A percentile compares a stretch with the other conserved stretches of the same genome.
Evolutionary conservation across 2,329 filamentous ascomycete species (phyloP).

Genomic region (Exophiala viscosa): DNA sequence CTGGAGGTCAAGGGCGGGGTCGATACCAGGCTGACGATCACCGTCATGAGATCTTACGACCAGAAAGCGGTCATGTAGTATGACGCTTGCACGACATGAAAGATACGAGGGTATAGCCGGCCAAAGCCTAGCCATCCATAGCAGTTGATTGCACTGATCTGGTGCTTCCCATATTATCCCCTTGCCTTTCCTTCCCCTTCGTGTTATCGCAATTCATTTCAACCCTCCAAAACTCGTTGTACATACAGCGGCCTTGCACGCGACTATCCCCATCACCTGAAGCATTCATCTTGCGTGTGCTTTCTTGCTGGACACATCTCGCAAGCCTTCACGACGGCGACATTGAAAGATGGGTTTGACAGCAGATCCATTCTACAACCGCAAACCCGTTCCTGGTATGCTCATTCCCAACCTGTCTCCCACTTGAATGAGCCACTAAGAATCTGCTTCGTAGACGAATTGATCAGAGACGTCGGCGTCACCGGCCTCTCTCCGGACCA

Average conservation of each 20-base stretch:
- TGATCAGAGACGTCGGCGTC: slow-evolving; percentile 25
- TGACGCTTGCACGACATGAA: too few relatives aligned
- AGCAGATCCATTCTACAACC: slow-evolving; percentile 27
- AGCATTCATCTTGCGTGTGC: not conserved
- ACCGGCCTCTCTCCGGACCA: slow-evolving; percentile 24
- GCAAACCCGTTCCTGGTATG: slow-evolving; percentile 27
- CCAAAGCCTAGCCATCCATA: too few relatives aligned
- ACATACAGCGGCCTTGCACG: too few relatives aligned
- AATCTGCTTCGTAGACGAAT: slow-evolving; percentile 16
- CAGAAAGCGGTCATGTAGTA: too few relatives aligned
- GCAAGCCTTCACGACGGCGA: not conserved
- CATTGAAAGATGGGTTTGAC: slow-evolving; percentile 13
- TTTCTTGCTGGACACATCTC: not conserved
- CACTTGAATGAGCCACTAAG: not conserved
- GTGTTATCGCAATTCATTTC: too few relatives aligned
- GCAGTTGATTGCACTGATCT: too few relatives aligned
- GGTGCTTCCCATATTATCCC: too few relatives aligned
- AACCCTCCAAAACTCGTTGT: too few relatives aligned
- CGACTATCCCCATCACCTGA: not conserved
- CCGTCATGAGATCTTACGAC: too few relatives aligned
- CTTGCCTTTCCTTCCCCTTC: too few relatives aligned
- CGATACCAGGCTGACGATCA: not conserved
- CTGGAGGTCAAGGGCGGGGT: slow-evolving; percentile 2
- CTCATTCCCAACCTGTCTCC: not conserved
- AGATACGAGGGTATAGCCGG: too few relatives aligned